Evolutionary conservation across 306 rosid genomes (phyloP), one percentile per base, ranked within the genome.

Genomic region (Geum urbanum): DNA sequence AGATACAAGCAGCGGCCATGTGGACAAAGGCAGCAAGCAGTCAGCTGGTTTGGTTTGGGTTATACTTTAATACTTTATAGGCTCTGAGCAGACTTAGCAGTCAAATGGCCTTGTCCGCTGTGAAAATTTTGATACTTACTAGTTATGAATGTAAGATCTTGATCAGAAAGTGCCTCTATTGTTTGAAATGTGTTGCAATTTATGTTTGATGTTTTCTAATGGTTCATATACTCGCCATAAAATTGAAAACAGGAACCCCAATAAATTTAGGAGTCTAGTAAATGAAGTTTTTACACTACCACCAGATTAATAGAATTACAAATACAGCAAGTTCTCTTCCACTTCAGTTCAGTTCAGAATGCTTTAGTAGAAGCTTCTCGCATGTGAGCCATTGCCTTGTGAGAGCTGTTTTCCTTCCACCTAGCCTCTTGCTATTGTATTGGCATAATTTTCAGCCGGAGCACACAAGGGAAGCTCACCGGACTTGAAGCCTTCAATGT

Each of bases 371-470:
- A 72, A 73, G 89, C 91, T 45, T 81, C 84, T 32, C 72, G 79
- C 37, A 94, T 51, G 78, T 94, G 87, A 14, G 80, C 72, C 70
- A 63, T 76, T 61, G 99, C 97, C 62, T 86, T 84, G 88, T 0
- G 96, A 84, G 54, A 94, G 82, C 59, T 80, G 91, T 58, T 78
- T 72, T 76, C 96, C 97, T 80, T 80, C 96, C 8, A 84, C 91
- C 72, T 91, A 76, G 66, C 97, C 99, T 77, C 60, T 87, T 39
- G 76, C 65, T 58, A 94, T 66, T 39, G 85, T 74, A 68, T 80
- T 65, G 37, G 79, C 83, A 66, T 94, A 94, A 6, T 73, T 84
- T 68, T 87, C 74, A 22, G 81, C 46, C 1, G 99, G 99, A 11
- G 86, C 84, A 55, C 74, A 14, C 77, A 81, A 15, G 3, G 96